Evolutionary conservation across 2,329 filamentous ascomycete species (phyloP), one percentile per base, ranked within the genome.

Genomic region (Chrysosporium queenslandicum): DNA sequence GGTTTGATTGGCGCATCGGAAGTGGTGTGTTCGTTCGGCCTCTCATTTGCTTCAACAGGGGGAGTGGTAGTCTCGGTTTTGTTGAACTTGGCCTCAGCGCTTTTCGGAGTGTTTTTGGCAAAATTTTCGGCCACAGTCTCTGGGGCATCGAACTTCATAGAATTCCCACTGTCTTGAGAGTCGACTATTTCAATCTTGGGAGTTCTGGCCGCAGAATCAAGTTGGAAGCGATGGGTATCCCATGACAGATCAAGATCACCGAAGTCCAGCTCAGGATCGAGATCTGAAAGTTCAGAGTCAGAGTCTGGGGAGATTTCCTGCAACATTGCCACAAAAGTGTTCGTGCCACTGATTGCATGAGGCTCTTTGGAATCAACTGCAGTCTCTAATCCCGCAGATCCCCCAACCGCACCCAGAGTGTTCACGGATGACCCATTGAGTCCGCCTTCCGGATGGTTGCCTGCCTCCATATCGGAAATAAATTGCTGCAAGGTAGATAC

Each of bases 201-300:
- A n/a, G n/a, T 11, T 20, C n/a, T 14, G 14, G 34, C 7, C 12
- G 27, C 30, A 3, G 46, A n/a, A n/a, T 34, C 18, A 14, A 42
- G n/a, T 30, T 32, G 36, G n/a, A 36, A 51, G 18, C 40, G 39
- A 27, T 36, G 39, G 14, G 8, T 27, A 25, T 51, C 49, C 49
- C 49, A 51, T 18, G 39, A 23, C 4, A 51, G 2, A 30, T 45
- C 41, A 40, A 37, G 20, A 36, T 43, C 30, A 16, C 16, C 27
- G 43, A 16, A 45, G 14, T 45, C 27, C 20, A 27, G 12, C 23
- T 46, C n/a, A 14, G 42, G 29, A 9, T 30, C n/a, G 12, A 40
- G 12, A 7, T 47, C 42, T 2, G 50, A 52, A 32, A 52, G 25
- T 21, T 53, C 51, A 40, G 42, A 40, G 2, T 53, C 47, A 16